A percentile compares a stretch with the other conserved stretches of the same genome.
phyloP scores from a whole-genome alignment of 2,329 filamentous ascomycete genomes.

The Botrytis aclada region DNA sequence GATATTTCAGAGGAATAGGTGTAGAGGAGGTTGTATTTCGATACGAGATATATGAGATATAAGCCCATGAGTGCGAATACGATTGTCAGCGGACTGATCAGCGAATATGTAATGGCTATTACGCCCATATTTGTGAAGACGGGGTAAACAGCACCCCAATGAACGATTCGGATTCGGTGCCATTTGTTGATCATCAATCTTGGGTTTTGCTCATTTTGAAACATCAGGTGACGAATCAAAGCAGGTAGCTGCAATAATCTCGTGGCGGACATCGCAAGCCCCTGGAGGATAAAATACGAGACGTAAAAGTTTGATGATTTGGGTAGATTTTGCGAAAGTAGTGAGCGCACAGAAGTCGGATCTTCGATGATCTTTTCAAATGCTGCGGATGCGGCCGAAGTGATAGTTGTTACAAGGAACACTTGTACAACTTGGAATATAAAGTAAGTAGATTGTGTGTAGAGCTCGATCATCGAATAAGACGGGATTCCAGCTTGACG shows the following conservation, averaged over 20 bases:
- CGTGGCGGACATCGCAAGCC: conserved; percentile 58
- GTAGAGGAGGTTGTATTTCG: conserved; percentile 64
- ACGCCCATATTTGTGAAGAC: conserved; percentile 44
- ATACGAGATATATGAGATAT: conserved; percentile 61
- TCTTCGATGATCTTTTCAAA: conserved; percentile 49
- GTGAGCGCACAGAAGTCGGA: conserved; percentile 45
- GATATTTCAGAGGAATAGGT: conserved; percentile 60
- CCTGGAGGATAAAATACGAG: conserved; percentile 65
- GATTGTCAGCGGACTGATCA: conserved; percentile 63
- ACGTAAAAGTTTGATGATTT: conserved; percentile 66
- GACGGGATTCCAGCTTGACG: conserved; percentile 58
- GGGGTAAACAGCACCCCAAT: conserved; percentile 59
- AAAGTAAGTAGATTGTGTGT: conserved; percentile 63
- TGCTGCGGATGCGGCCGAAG: conserved; percentile 58
- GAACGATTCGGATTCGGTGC: conserved; percentile 50
- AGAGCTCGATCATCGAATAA: conserved; percentile 56
- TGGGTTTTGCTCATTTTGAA: conserved; percentile 59
- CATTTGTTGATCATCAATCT: conserved; percentile 57
- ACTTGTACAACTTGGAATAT: conserved; percentile 63
- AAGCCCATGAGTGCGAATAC: conserved; percentile 62
- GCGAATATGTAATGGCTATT: conserved; percentile 61
- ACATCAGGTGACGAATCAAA: conserved; percentile 54
- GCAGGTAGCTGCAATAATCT: conserved; percentile 58
- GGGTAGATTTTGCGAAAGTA: conserved; percentile 57
- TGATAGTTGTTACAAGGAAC: conserved; percentile 64